phyloP scores from a whole-genome alignment of 805 yeast species.

The Sugiyamaella boreocaroliniensis region DNA sequence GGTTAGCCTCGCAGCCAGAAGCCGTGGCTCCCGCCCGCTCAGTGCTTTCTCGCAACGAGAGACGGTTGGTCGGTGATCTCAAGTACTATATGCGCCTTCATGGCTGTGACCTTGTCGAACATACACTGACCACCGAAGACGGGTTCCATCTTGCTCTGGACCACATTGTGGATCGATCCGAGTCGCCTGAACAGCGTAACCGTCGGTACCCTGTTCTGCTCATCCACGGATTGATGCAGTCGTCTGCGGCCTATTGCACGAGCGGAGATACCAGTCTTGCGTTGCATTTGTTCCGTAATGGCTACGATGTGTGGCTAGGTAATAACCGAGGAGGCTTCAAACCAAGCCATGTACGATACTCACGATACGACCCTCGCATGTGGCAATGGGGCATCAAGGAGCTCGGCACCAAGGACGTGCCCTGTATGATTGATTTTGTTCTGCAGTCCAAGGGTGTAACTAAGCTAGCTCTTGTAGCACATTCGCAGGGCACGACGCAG shows the following conservation, averaged over 20 bases:
- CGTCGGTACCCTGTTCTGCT: slow-evolving; percentile 59
- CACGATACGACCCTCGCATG: slow-evolving; percentile 43
- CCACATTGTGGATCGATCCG: slow-evolving; percentile 49
- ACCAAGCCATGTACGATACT: slow-evolving; percentile 53
- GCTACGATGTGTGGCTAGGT: slow-evolving; percentile 88
- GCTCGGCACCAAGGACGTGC: slow-evolving; percentile 72
- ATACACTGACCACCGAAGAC: slow-evolving; percentile 63
- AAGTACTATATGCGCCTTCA: slow-evolving; percentile 60
- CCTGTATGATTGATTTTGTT: slow-evolving; percentile 62
- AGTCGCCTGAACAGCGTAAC: slow-evolving; percentile 25
- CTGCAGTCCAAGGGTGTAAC: slow-evolving; percentile 31
- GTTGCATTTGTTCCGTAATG: slow-evolving; percentile 43
- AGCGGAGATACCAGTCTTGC: slow-evolving; percentile 79
- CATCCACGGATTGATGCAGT: slow-evolving; percentile 82
- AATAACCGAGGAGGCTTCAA: slow-evolving; percentile 83
- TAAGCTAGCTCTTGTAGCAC: slow-evolving; percentile 61
- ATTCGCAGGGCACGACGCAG: slow-evolving; percentile 93
- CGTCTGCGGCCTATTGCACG: slow-evolving; percentile 78
- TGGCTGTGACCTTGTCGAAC: slow-evolving; percentile 53
- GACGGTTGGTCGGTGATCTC: slow-evolving; percentile 45
- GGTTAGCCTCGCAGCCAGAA: slow-evolving; percentile 2
- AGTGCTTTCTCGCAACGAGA: slow-evolving; percentile 21
- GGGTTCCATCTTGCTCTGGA: slow-evolving; percentile 68
- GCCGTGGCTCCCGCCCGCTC: neutral
- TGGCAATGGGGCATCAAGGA: slow-evolving; percentile 95